These are phyloP conservation scores for Wickerhamiella musiphila DNA, from an alignment of 805 yeast genomes.

Conservation along the genomic window DNA sequence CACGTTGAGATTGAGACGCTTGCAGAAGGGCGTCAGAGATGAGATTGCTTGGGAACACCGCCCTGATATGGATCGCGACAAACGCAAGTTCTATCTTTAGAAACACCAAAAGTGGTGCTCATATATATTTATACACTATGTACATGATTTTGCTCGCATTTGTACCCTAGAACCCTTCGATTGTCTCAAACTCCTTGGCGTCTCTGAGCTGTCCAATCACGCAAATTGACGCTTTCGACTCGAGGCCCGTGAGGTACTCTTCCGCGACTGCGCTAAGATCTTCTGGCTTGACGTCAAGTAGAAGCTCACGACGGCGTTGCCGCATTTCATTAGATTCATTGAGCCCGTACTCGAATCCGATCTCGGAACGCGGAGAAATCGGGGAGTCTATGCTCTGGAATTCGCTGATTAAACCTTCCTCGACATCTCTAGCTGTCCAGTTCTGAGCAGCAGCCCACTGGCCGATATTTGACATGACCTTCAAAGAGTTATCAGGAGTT, in stretches of 20 bases:
- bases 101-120: too few species aligned
- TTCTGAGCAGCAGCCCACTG: constrained; percentile 29
- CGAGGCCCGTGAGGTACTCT: constrained; percentile 33
- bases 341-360: constrained; percentile 43
- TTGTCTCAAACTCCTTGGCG: not conserved
- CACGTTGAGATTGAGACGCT: constrained; percentile 69
- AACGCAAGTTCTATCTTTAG: constrained; percentile 73
- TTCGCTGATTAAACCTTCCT: constrained; percentile 77
- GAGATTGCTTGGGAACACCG: constrained; percentile 95
- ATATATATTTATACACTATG: not conserved
- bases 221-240: constrained; percentile 6
- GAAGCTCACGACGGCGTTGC: constrained; percentile 58
- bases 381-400: constrained; percentile 93
- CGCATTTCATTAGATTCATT: constrained; percentile 64
- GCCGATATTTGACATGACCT: constrained; percentile 38
- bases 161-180: not conserved
- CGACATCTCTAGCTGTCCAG: constrained; percentile 51
- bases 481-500: constrained; percentile 51
- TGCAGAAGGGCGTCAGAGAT: constrained; percentile 81
- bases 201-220: constrained; percentile 15
- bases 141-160: not conserved
- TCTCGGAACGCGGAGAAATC: constrained; percentile 61
- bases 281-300: constrained; percentile 44
- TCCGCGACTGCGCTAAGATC: constrained; percentile 55
- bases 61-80: constrained; percentile 92